A percentile compares a stretch with the other conserved stretches of the same genome.
Evolutionary conservation across 768 basidiomycete genomes (phyloP).

Genomic region (Scleroderma bovista): DNA sequence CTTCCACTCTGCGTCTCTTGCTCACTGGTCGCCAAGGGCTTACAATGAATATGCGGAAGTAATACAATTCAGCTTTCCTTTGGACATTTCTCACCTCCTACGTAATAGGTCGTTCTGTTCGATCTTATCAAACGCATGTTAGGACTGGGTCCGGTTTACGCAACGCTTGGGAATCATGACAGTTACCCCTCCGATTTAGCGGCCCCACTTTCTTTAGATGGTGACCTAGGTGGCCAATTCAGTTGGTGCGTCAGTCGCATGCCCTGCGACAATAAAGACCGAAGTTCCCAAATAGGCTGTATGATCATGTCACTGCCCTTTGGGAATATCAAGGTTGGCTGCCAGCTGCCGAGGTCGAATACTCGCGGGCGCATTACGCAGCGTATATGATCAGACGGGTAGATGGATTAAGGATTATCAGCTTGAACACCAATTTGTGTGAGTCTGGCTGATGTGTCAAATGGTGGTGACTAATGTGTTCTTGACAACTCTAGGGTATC

Average conservation of each 20-base stretch:
- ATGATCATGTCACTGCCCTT: slow-evolving; percentile 64
- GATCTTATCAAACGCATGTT: slow-evolving; percentile 60
- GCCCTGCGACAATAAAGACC: background rate
- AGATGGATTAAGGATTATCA: slow-evolving; percentile 67
- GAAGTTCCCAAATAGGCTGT: slow-evolving; percentile 46
- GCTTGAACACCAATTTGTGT: slow-evolving; percentile 76
- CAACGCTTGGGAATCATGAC: slow-evolving; percentile 75
- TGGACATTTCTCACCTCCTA: slow-evolving; percentile 4
- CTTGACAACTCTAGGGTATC: slow-evolving; percentile 24
- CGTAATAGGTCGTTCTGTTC: slow-evolving; percentile 51
- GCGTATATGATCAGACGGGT: slow-evolving; percentile 64
- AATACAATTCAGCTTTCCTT: background rate
- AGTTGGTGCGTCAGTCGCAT: slow-evolving; percentile 44
- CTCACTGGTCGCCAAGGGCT: slow-evolving; percentile 32
- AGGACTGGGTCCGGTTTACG: slow-evolving; percentile 67
- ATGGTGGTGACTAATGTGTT: background rate
- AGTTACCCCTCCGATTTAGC: slow-evolving; percentile 56
- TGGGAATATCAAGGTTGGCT: slow-evolving; percentile 74
- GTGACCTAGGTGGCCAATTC: slow-evolving; percentile 51
- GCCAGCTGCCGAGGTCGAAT: slow-evolving; percentile 45
- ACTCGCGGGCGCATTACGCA: slow-evolving; percentile 64
- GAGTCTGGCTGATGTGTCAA: slow-evolving; percentile 28
- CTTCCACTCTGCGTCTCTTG: background rate
- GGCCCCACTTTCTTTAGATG: slow-evolving; percentile 53
- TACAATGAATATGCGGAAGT: slow-evolving; percentile 64